Evolutionary conservation across 768 basidiomycete species (phyloP), one percentile per base, ranked within the genome.

Genomic region (Russula foetens): DNA sequence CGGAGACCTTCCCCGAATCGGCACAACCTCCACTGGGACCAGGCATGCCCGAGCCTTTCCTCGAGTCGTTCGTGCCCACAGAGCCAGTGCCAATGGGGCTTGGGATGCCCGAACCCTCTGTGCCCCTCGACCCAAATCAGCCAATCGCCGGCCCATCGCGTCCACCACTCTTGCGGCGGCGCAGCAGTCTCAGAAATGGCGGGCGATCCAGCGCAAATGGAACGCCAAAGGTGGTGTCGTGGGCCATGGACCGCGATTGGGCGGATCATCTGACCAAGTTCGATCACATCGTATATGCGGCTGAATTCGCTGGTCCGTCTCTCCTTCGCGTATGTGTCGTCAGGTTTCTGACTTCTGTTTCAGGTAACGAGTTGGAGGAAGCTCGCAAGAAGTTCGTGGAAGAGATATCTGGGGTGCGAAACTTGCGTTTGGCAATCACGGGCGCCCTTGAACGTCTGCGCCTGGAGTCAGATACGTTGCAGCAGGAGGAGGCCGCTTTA

Each of bases 221-320:
- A 61, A 74, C 82, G 29, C 71, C 77, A 19, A 89, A 89, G 72
- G 80, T 81, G 6, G 86, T 89, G 8, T 85, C 86, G 39, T 89
- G 86, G 86, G 86, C 87, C 26, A 87, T 86, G 72, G 80, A 84
- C 60, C 78, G 76, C 14, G 84, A 84, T 55, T 77, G 83, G 73
- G 75, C 78, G 28, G 77, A 77, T 8, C 83, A 84, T 64, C 75
- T 85, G 59, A 75, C 77, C 38, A 81, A 81, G 62, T 77, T 77
- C 58, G 71, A 76, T 19, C 69, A 74, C 58, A 72, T 73, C 12
- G 68, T 76, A 23, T 74, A 74, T 56, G 73, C 76, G 57, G 73
- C 75, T 2, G 77, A 79, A 45, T 70, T 71, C 59, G 71, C 73
- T 8, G 73, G 76, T 77, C 44, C 53, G 75, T 71, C 31, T 28